These are phyloP conservation scores for Phytophthora brassicae DNA, from an alignment of 352 stramenopile species.

Conservation along the genomic window DNA sequence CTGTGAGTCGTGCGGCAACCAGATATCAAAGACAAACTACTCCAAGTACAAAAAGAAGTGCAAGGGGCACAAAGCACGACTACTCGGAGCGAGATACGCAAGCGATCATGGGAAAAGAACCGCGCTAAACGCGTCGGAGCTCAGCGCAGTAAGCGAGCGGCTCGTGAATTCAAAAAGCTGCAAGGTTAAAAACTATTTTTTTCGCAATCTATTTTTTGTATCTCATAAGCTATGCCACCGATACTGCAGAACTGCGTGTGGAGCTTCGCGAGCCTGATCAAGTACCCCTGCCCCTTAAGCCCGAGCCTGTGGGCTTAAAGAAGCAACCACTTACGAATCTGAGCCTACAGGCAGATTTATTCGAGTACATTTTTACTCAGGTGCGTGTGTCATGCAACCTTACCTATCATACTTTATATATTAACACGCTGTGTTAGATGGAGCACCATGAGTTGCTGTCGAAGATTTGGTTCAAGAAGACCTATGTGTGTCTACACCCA, in stretches of 20 bases:
- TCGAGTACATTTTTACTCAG: not conserved
- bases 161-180: not conserved
- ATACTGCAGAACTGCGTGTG: too few species aligned
- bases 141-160: not conserved
- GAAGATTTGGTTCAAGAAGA: not conserved
- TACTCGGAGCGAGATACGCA: not conserved
- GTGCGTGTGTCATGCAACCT: not conserved
- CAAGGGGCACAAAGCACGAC: not conserved
- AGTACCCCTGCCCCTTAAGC: not conserved
- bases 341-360: not conserved
- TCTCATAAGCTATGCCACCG: too few species aligned
- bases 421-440: not conserved
- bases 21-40: too few species aligned
- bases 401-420: not conserved
- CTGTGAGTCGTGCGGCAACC: too few species aligned
- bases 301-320: not conserved
- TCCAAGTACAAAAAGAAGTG: not conserved
- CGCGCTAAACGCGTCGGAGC: not conserved
- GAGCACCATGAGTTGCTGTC: not conserved
- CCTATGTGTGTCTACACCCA: not conserved
- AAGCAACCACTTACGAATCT: not conserved
- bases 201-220: too few species aligned
- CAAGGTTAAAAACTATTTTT: too few species aligned
- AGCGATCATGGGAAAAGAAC: not conserved
- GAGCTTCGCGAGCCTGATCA: too few species aligned